Evolutionary conservation across 2,329 filamentous ascomycete species (phyloP).

Genomic region (Aspergillus neoniger): DNA sequence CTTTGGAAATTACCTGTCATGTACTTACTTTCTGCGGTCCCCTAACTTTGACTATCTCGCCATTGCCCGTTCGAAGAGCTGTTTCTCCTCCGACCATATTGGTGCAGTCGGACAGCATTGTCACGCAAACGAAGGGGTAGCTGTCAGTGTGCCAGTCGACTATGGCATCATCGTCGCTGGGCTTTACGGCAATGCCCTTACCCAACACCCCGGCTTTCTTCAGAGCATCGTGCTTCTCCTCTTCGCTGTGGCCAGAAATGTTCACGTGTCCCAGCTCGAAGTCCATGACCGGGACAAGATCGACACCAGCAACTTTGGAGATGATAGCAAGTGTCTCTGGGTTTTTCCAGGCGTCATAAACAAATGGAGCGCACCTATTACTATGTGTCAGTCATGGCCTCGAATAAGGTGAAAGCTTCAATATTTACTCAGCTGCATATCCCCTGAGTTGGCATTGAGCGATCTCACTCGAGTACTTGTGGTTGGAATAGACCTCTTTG

Average conservation of each 20-base stretch:
- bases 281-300: conserved; percentile 57
- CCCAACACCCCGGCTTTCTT: conserved; percentile 43
- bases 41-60: conserved; percentile 59
- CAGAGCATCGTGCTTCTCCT: conserved; percentile 49
- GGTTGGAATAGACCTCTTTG: conserved; percentile 58
- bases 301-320: conserved; percentile 57
- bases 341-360: conserved; percentile 62
- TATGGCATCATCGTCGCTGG: conserved; percentile 54
- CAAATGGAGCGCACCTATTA: conserved; percentile 62
- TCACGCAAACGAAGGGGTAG: conserved; percentile 70
- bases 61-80: conserved; percentile 56
- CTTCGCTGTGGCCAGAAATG: conserved; percentile 54
- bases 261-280: conserved; percentile 61
- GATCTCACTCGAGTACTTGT: conserved; percentile 61
- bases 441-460: conserved; percentile 58
- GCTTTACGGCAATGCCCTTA: conserved; percentile 46
- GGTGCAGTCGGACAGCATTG: conserved; percentile 65
- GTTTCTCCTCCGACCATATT: conserved; percentile 38
- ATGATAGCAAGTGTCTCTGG: conserved; percentile 53
- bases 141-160: conserved; percentile 67
- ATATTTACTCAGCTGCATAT: conserved; percentile 58
- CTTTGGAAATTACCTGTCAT: not conserved
- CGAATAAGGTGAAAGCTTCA: not conserved
- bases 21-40: conserved; percentile 60
- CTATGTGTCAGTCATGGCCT: not conserved